Conservation (phyloP, 2,329 filamentous ascomycete species). For the Geosmithia flava region DNA sequence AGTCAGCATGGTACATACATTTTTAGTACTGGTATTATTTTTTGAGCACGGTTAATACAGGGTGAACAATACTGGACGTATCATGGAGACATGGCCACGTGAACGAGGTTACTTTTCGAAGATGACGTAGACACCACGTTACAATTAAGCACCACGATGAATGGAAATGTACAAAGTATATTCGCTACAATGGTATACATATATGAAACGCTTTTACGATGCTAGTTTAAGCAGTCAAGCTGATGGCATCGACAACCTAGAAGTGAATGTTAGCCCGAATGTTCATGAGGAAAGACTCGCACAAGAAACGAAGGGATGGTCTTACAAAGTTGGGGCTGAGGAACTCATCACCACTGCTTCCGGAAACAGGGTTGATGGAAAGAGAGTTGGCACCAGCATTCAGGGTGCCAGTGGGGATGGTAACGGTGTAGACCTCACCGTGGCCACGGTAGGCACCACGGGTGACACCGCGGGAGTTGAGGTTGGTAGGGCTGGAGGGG, state of each 20-base stretch:
- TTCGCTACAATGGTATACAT: too few species aligned
- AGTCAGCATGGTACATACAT: not conserved
- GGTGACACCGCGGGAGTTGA: constrained; percentile 53
- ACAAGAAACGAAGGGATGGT: not conserved
- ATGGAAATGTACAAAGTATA: too few species aligned
- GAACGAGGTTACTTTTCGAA: too few species aligned
- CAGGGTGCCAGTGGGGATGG: constrained; percentile 46
- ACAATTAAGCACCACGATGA: too few species aligned
- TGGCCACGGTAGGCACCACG: constrained; percentile 51
- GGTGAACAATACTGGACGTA: too few species aligned
- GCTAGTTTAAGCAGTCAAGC: not conserved
- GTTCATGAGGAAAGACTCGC: not conserved
- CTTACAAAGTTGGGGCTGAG: constrained; percentile 44
- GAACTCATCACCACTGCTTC: constrained; percentile 40
- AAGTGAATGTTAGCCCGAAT: not conserved
- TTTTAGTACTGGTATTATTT: too few species aligned
- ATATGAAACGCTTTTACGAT: too few species aligned
- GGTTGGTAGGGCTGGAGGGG: constrained; percentile 44
- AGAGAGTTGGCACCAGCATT: constrained; percentile 51
- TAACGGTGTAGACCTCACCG: constrained; percentile 51
- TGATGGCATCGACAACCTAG: not conserved
- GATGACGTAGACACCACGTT: too few species aligned
- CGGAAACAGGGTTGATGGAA: constrained; percentile 44
- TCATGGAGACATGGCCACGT: too few species aligned
- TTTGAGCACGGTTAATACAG: too few species aligned